phyloP scores from a whole-genome alignment of 2,329 filamentous ascomycete genomes.

The Cryoendolithus antarcticus region DNA sequence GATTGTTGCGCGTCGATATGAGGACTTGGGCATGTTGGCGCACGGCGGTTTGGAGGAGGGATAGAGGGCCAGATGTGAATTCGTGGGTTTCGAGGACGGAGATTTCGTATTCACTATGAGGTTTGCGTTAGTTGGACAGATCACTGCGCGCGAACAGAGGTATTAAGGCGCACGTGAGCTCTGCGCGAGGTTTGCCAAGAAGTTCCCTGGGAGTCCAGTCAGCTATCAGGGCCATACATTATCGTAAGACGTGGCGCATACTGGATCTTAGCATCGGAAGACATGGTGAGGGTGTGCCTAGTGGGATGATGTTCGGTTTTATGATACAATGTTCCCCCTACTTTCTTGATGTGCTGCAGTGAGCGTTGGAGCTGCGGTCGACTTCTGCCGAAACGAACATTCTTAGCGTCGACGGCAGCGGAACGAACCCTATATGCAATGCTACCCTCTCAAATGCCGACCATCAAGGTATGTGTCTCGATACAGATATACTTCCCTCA shows the following conservation, averaged over 20 bases:
- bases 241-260: conserved; percentile 12
- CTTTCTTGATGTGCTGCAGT: too few species aligned
- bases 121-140: conserved; percentile 12
- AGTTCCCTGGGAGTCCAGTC: conserved; percentile 54
- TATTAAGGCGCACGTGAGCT: conserved; percentile 84
- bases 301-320: too few species aligned
- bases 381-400: too few species aligned
- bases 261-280: conserved; percentile 32
- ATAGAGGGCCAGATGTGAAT: conserved; percentile 68
- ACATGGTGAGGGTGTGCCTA: neutral
- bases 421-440: too few species aligned
- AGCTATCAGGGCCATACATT: conserved; percentile 8
- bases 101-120: conserved; percentile 73
- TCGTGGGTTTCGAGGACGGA: conserved; percentile 69
- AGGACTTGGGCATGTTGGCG: conserved; percentile 90
- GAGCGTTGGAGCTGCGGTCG: too few species aligned
- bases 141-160: too few species aligned
- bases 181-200: conserved; percentile 73
- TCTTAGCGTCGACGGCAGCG: too few species aligned
- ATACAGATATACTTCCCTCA: too few species aligned
- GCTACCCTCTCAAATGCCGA: too few species aligned
- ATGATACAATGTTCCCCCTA: too few species aligned
- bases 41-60: conserved; percentile 92
- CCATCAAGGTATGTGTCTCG: too few species aligned
- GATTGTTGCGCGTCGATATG: conserved; percentile 95